Evolutionary conservation across 1,139 yeast genomes (phyloP), one percentile per base, ranked within the genome.

Genomic region (Yamadazyma siamensis): DNA sequence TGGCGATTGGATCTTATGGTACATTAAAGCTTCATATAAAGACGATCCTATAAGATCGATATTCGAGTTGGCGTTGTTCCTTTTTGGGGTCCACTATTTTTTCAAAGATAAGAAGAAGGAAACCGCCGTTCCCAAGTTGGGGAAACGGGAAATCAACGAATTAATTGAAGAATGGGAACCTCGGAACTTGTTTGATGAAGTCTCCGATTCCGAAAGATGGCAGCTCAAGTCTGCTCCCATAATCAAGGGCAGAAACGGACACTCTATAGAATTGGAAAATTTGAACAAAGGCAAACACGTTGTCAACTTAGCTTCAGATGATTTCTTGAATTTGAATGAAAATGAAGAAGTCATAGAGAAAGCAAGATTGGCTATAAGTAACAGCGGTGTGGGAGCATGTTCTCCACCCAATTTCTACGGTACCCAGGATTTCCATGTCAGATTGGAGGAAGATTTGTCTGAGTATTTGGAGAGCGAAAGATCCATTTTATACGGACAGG

Each of bases 361-460:
- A 12, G 88, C 91, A 4, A 68, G 73, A 35, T 54, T 63, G 17
- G 71, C 78, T 18, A 79, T 91, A 39, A 65, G 68, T 27, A 67
- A 69, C 34, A 78, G 84, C 35, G 99, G 99, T 50, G 97, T 91
- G 30, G 98, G 99, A 41, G 94, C 97, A 1, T 91, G 99, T 66
- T 96, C 97, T 17, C 97, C 99, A 3, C 95, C 97, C 25, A 95
- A 95, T 38, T 91, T 91, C 49, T 91, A 89, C 57, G 99, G 98
- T 38, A 84, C 91, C 41, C 96, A 88, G 58, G 96, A 88, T 53
- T 88, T 81, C 21, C 98, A 91, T 51, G 81, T 80, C 36, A 70
- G 82, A 46, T 70, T 87, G 40, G 95, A 89, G 55, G 79, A 79
- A 46, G 82, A 79, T 43, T 62, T 91, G 41, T 79, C 96, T 6